Evolutionary conservation across 179 eudicot genomes (phyloP), one percentile per base, ranked within the genome.

Genomic region (Dionaea muscipula): DNA sequence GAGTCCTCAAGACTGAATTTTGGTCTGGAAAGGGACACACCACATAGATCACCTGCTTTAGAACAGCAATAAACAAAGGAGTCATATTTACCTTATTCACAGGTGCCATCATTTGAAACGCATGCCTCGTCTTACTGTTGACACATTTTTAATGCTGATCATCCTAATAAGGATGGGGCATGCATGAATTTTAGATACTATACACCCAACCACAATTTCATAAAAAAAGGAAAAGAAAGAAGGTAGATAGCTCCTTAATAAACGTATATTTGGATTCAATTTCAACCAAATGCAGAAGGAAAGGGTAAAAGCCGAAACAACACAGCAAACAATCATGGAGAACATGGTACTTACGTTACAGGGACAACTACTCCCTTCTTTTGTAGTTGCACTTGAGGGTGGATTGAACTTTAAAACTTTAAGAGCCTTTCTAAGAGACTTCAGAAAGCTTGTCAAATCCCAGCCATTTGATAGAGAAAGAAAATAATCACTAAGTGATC

Each of bases 1-100:
- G 69, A 23, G 98, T 91, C 65, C 71, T 84, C 47, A 91, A 80
- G 70, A 85, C 78, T 51, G 98, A 84, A 65, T 60, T 60, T 28
- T 90, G 93, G 62, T 91, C 96, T 18, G 98, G 94, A 64, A 91
- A 91, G 53, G 98, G 98, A 66, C 98, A 91, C 26, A 91, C 96
- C 47, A 91, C 81, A 76, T 91, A 91, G 59, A 91, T 74, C 50
- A 91, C 96, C 98, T 91, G 81, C 60, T 37, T 68, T 65, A 74
- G 20, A 12, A 57, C 33, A 23, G 36, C 43, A 62, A 9, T 27
- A 55, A 13, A 35, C 17, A 24, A 51, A 1, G 17, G 47, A n/a
- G 57, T 56, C 57, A 60, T 14, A 14, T 49, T 49, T 24, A 27
- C n/a, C 24, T 24, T 31, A 0, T 17, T 19, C 13, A 43, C 19